Conservation (phyloP, 805 yeast species). For the Kodamaea sagamina region DNA sequence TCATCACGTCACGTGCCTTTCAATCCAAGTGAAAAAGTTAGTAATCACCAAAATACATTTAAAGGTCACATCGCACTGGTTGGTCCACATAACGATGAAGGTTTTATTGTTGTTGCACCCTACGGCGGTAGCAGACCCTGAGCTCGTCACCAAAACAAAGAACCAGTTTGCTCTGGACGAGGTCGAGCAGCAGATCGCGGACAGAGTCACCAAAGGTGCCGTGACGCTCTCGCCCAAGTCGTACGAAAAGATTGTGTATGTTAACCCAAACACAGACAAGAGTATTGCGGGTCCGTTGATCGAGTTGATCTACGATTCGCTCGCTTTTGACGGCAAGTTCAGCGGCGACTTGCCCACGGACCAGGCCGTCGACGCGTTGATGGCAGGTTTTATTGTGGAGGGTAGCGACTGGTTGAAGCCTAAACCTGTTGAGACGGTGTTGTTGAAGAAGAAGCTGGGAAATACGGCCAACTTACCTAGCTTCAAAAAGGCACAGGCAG, state of each 20-base stretch:
- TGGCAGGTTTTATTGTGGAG: slow-evolving; percentile 61
- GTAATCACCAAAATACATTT: background rate
- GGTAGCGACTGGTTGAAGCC: slow-evolving; percentile 60
- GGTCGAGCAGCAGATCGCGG: slow-evolving; percentile 53
- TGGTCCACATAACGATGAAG: slow-evolving; percentile 15
- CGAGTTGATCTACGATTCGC: slow-evolving; percentile 37
- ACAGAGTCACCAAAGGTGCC: slow-evolving; percentile 53
- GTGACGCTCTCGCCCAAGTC: slow-evolving; percentile 37
- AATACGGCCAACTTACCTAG: slow-evolving; percentile 15
- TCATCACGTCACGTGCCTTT: slow-evolving; percentile 7
- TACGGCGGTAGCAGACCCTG: slow-evolving; percentile 61
- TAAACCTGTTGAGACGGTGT: slow-evolving; percentile 29
- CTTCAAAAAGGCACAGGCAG: slow-evolving; percentile 19
- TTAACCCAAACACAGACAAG: slow-evolving; percentile 55
- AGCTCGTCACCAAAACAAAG: slow-evolving; percentile 44
- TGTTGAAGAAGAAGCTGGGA: slow-evolving; percentile 31
- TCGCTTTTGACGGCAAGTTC: slow-evolving; percentile 48
- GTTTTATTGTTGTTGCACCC: slow-evolving; percentile 62
- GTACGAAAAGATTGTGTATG: slow-evolving; percentile 50
- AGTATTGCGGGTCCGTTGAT: slow-evolving; percentile 47
- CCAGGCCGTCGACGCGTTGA: slow-evolving; percentile 60
- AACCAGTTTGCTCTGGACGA: slow-evolving; percentile 23
- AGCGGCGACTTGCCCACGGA: slow-evolving; percentile 55
- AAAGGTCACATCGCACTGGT: too few relatives aligned
- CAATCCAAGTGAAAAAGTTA: slow-evolving; percentile 1